phyloP scores from a whole-genome alignment of 305 asterid species.

The Solanum hybrid region DNA sequence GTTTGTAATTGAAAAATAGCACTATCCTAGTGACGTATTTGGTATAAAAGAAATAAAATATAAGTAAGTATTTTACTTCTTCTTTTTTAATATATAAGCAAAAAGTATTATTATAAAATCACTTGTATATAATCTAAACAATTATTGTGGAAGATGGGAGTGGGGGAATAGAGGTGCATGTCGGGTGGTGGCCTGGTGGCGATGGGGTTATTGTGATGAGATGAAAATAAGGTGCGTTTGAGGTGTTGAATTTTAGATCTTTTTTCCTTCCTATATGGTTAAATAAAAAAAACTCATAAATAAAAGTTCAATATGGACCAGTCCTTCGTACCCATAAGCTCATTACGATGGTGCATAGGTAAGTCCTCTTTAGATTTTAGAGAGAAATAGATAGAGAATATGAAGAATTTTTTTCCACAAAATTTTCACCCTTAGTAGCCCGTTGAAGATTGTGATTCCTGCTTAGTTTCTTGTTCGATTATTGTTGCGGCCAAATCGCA shows the following conservation, averaged over 20 bases:
- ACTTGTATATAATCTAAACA: too few relatives aligned
- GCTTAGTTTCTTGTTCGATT: neutral
- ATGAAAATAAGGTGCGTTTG: neutral
- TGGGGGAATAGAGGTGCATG: neutral
- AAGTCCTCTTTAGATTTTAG: neutral
- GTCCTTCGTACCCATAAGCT: neutral
- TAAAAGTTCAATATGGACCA: neutral
- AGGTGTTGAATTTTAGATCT: neutral
- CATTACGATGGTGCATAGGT: neutral
- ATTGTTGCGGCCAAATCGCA: too few relatives aligned
- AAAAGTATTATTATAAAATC: neutral
- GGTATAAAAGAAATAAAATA: too few relatives aligned
- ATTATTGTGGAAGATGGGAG: neutral
- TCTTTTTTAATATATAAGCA: too few relatives aligned
- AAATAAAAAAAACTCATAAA: too few relatives aligned
- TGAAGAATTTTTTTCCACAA: neutral
- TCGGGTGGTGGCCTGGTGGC: neutral
- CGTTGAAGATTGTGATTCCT: neutral
- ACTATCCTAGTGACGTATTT: neutral
- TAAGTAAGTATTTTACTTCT: too few relatives aligned
- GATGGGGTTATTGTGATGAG: neutral
- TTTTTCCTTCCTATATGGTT: neutral
- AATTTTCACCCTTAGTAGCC: neutral
- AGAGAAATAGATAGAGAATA: neutral
- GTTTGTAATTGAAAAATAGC: neutral